Percentiles rank a stretch among this genome's conserved stretches.
Conservation (phyloP, 768 basidiomycete genomes). For the Trametes coccinea region DNA sequence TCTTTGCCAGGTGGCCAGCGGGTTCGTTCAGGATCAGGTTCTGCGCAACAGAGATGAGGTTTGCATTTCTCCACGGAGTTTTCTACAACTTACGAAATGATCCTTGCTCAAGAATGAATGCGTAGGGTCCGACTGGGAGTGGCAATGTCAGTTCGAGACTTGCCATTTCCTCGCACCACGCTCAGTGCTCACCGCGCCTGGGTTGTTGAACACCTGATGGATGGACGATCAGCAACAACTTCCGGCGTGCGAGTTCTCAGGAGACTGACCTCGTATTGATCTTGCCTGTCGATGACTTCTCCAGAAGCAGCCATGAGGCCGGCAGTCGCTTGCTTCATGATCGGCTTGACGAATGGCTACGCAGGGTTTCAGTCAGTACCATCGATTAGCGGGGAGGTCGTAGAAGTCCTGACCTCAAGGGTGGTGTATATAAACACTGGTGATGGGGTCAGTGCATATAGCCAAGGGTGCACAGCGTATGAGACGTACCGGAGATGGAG, state of each 20-base stretch:
- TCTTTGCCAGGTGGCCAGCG: constrained; percentile 71
- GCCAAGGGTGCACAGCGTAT: background rate
- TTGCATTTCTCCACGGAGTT: background rate
- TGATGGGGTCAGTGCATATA: constrained; percentile 11
- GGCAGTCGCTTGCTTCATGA: constrained; percentile 67
- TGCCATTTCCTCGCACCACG: too few relatives aligned
- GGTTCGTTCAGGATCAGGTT: constrained; percentile 83
- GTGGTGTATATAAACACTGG: constrained; percentile 82
- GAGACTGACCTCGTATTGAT: constrained; percentile 72
- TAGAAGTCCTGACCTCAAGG: constrained; percentile 53
- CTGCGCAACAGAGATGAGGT: constrained; percentile 35
- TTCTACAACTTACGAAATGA: constrained; percentile 62
- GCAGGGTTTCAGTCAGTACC: too few relatives aligned
- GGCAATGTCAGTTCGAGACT: background rate
- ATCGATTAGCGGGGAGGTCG: too few relatives aligned
- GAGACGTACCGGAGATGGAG: constrained; percentile 55
- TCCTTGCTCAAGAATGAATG: constrained; percentile 90
- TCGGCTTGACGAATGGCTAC: constrained; percentile 78
- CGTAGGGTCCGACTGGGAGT: constrained; percentile 73
- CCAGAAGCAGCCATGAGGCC: constrained; percentile 64
- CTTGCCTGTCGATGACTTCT: constrained; percentile 76
- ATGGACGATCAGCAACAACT: too few relatives aligned
- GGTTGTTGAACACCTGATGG: constrained; percentile 78
- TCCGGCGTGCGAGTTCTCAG: too few relatives aligned
- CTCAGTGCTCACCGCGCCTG: constrained; percentile 58